These are phyloP conservation scores for Chlamydomonas asymmetrica DNA, from an alignment of 139 green algal genomes.

Conservation along the genomic window DNA sequence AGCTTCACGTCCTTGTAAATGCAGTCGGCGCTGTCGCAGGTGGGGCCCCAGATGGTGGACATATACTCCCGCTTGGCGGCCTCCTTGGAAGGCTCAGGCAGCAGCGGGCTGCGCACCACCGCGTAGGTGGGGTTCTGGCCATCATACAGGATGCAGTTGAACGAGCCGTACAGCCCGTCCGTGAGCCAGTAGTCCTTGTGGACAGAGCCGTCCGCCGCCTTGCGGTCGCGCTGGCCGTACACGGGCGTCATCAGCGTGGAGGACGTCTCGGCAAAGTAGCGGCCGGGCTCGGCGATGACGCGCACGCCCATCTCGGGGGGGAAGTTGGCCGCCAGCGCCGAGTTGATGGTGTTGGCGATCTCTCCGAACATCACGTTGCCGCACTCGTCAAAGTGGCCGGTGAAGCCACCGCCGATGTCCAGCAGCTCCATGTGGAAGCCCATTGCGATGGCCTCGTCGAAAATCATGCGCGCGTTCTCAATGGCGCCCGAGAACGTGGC, in stretches of 20 bases:
- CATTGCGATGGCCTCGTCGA: slow-evolving; percentile 37
- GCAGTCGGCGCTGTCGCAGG: slow-evolving; percentile 83
- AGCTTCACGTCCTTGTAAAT: slow-evolving; percentile 67
- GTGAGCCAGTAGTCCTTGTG: slow-evolving; percentile 70
- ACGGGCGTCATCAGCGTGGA: slow-evolving; percentile 75
- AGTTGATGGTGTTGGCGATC: slow-evolving; percentile 61
- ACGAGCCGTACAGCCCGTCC: slow-evolving; percentile 69
- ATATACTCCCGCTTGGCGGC: background rate
- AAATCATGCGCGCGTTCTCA: slow-evolving; percentile 41
- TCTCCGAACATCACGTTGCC: slow-evolving; percentile 56
- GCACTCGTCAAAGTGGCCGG: slow-evolving; percentile 48
- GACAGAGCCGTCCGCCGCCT: background rate
- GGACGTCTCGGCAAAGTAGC: slow-evolving; percentile 93
- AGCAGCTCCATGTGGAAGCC: slow-evolving; percentile 56
- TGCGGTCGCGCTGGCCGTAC: slow-evolving; percentile 72
- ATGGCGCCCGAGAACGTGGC: slow-evolving; percentile 77
- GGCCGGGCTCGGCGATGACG: slow-evolving; percentile 93
- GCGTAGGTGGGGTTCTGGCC: slow-evolving; percentile 42
- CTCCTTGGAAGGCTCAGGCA: background rate
- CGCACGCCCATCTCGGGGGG: slow-evolving; percentile 57
- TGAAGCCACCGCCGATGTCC: slow-evolving; percentile 61
- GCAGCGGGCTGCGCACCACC: slow-evolving; percentile 26
- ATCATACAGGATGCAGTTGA: slow-evolving; percentile 95
- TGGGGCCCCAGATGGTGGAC: slow-evolving; percentile 83
- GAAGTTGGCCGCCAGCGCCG: slow-evolving; percentile 82